These are phyloP conservation scores for Ajuga reptans DNA, from an alignment of 305 asterid species.

Conservation along the genomic window DNA sequence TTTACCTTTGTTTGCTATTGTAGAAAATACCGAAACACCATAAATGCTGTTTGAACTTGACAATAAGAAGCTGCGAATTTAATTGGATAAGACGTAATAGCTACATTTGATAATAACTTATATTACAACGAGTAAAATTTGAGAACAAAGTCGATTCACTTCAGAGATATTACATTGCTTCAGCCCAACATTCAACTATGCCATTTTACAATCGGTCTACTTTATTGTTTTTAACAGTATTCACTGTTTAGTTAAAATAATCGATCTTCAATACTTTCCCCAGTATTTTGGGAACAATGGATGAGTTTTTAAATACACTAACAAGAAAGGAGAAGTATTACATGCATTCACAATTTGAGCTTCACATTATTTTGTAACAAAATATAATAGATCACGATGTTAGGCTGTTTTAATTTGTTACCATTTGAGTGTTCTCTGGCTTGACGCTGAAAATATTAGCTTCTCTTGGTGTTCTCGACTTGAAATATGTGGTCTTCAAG, in stretches of 20 bases:
- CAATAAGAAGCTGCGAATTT: neutral
- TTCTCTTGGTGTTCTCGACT: slow-evolving; percentile 1
- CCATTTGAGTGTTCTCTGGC: slow-evolving; percentile 1
- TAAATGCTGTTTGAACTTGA: neutral
- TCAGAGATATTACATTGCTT: neutral
- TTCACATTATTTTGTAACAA: neutral
- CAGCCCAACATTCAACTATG: neutral
- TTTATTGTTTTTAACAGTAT: neutral
- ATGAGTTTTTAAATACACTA: neutral
- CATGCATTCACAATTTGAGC: neutral
- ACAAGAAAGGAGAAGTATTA: neutral
- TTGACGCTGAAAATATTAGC: neutral
- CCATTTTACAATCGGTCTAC: neutral
- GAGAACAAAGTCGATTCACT: neutral
- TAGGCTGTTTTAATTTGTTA: neutral
- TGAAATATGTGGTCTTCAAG: neutral
- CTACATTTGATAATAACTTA: neutral
- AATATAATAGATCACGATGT: neutral
- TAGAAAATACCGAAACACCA: neutral
- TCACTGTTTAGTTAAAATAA: neutral
- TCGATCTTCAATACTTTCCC: neutral
- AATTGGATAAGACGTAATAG: neutral
- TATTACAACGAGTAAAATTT: neutral
- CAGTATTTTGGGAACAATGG: neutral
- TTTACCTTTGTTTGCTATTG: slow-evolving; percentile 3